Conservation (phyloP, 148 eudicot genomes). For the Linanthus parryae region DNA sequence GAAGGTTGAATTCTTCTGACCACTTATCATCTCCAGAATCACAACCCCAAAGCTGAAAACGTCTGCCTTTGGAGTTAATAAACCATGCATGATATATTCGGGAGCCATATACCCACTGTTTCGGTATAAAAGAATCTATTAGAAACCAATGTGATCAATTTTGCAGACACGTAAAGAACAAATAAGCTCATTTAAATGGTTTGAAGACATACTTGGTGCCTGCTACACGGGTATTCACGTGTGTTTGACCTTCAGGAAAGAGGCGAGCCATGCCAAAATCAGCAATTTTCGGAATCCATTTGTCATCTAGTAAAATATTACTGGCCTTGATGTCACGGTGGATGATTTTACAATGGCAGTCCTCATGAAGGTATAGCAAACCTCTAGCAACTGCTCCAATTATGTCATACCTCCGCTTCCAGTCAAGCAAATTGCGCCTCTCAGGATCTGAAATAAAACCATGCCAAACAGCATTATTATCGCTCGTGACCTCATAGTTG, state of each 20-base stretch:
- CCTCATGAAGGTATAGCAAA: slow-evolving; percentile 81
- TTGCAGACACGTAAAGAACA: background rate
- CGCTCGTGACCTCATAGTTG: background rate
- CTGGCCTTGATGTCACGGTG: slow-evolving; percentile 92
- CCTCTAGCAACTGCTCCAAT: slow-evolving; percentile 69
- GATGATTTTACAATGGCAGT: slow-evolving; percentile 52
- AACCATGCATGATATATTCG: slow-evolving; percentile 76
- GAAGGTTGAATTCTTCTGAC: slow-evolving; percentile 58
- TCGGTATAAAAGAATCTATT: slow-evolving; percentile 10
- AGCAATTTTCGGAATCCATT: slow-evolving; percentile 87
- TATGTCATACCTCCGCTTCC: slow-evolving; percentile 64
- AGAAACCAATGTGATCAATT: background rate
- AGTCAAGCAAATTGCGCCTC: slow-evolving; percentile 43
- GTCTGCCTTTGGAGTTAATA: slow-evolving; percentile 68
- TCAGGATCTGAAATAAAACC: slow-evolving; percentile 33
- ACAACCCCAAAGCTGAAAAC: slow-evolving; percentile 89
- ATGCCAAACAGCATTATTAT: background rate
- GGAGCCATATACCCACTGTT: slow-evolving; percentile 97
- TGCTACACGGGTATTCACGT: slow-evolving; percentile 81
- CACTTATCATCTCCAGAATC: slow-evolving; percentile 72
- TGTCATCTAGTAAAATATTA: slow-evolving; percentile 76
- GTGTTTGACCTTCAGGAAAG: slow-evolving; percentile 77
- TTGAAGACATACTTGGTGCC: slow-evolving; percentile 71
- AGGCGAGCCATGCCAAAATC: slow-evolving; percentile 96
- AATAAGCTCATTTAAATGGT: background rate